These are phyloP conservation scores for Chaetomidium leptoderma DNA, from an alignment of 495 filamentous ascomycete species.

Conservation along the genomic window DNA sequence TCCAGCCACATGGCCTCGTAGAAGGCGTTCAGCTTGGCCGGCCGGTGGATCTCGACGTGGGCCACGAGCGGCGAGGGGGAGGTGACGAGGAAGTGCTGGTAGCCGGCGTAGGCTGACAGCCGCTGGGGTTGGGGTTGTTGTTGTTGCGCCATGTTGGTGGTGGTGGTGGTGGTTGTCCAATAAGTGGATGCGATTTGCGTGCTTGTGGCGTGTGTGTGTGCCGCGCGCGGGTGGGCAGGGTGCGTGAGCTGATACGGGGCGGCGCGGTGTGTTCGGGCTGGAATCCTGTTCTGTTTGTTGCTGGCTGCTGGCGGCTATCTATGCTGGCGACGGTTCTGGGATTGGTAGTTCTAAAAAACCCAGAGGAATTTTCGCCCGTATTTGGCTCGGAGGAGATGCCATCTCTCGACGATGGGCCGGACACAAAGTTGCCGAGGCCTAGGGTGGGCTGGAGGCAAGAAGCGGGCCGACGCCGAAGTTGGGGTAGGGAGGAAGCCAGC, in stretches of 20 bases:
- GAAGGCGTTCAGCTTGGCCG: conserved; percentile 89
- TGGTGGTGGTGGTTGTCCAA: neutral
- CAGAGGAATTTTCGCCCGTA: neutral
- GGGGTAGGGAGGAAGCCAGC: neutral
- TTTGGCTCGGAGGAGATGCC: neutral
- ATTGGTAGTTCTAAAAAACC: neutral
- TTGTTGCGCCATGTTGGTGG: neutral
- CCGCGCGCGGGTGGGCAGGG: neutral
- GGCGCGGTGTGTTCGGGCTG: too few species aligned
- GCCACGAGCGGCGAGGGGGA: conserved; percentile 71
- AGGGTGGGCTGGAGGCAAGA: neutral
- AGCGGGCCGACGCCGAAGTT: conserved; percentile 16
- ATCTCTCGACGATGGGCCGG: neutral
- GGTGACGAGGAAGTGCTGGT: conserved; percentile 72
- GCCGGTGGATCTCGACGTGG: conserved; percentile 90
- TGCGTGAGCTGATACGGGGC: neutral
- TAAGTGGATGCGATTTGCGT: neutral
- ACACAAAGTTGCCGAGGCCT: conserved; percentile 9
- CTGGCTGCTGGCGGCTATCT: neutral
- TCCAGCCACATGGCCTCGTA: conserved; percentile 87
- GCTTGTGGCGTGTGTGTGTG: too few species aligned
- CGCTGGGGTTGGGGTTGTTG: neutral
- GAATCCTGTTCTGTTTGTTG: neutral
- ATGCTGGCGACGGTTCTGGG: neutral
- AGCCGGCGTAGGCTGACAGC: conserved; percentile 35